These are phyloP conservation scores for Myrica gale DNA, from an alignment of 306 rosid genomes.

Conservation along the genomic window DNA sequence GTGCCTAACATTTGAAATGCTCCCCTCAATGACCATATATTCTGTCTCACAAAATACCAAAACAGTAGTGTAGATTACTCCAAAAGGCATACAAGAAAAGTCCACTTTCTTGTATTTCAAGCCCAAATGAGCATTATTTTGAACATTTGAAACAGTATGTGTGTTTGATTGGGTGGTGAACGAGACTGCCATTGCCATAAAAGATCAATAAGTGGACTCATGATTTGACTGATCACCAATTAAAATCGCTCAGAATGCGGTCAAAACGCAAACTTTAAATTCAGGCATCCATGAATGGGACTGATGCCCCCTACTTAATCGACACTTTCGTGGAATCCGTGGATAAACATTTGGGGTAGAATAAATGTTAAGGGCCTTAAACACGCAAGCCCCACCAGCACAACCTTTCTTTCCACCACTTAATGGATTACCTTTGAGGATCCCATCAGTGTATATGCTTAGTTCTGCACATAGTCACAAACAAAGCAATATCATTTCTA, in stretches of 20 bases:
- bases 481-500: no score
- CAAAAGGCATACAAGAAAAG: constrained; percentile 1
- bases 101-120: constrained; percentile 11
- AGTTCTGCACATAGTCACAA: no score
- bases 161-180: neutral
- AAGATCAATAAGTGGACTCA: neutral
- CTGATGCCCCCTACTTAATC: neutral
- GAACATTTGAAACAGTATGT: neutral
- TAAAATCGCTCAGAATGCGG: neutral
- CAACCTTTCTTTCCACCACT: constrained; percentile 25
- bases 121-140: constrained; percentile 7
- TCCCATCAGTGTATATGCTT: neutral
- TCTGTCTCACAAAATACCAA: neutral
- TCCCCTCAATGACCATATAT: constrained; percentile 16
- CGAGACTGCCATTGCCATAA: constrained; percentile 7
- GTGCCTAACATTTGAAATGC: neutral
- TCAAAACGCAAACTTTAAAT: neutral
- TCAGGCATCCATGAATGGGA: neutral
- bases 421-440: constrained; percentile 27
- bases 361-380: neutral
- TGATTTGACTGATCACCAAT: constrained; percentile 21
- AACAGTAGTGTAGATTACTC: constrained; percentile 3
- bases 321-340: no score
- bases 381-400: constrained; percentile 28
- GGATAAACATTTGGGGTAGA: neutral